These are phyloP conservation scores for Uromyces viciae-fabae DNA, from an alignment of 1,284 basidiomycete species.

Conservation along the genomic window DNA sequence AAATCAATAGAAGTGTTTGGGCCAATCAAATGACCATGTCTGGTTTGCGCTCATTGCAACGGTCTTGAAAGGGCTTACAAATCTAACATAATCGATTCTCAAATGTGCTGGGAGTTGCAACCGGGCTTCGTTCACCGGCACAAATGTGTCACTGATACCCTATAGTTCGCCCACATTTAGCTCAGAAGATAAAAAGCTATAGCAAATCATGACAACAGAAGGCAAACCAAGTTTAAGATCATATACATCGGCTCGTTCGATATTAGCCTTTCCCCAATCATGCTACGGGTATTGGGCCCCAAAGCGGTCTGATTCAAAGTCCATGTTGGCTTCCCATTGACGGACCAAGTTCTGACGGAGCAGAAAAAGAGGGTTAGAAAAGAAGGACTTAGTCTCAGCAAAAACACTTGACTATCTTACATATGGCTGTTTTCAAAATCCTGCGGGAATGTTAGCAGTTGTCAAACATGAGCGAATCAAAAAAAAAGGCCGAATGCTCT, in stretches of 20 bases:
- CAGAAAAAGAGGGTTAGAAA: background rate
- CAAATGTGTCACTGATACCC: constrained; percentile 45
- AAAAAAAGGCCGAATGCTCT: too few relatives aligned
- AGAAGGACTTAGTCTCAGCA: background rate
- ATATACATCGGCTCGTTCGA: constrained; percentile 75
- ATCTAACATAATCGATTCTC: constrained; percentile 45
- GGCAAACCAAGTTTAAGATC: constrained; percentile 49
- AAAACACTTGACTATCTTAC: constrained; percentile 11
- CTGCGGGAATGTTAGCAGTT: background rate
- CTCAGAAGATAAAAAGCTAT: background rate
- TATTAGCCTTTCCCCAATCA: constrained; percentile 70
- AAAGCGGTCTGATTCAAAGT: constrained; percentile 69
- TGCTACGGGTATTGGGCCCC: constrained; percentile 63
- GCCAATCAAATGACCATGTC: too few relatives aligned
- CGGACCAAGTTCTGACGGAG: constrained; percentile 62
- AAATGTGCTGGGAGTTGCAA: constrained; percentile 43
- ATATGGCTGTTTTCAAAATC: constrained; percentile 26
- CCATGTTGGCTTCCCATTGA: constrained; percentile 68
- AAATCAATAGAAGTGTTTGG: background rate
- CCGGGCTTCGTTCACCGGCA: constrained; percentile 36
- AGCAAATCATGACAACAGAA: background rate
- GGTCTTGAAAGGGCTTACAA: constrained; percentile 24
- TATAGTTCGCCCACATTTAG: background rate
- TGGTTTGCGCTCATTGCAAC: too few relatives aligned
- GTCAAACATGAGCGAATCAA: too few relatives aligned